Conservation (phyloP, 2,329 filamentous ascomycete species). For the Coniochaeta prunicola region DNA sequence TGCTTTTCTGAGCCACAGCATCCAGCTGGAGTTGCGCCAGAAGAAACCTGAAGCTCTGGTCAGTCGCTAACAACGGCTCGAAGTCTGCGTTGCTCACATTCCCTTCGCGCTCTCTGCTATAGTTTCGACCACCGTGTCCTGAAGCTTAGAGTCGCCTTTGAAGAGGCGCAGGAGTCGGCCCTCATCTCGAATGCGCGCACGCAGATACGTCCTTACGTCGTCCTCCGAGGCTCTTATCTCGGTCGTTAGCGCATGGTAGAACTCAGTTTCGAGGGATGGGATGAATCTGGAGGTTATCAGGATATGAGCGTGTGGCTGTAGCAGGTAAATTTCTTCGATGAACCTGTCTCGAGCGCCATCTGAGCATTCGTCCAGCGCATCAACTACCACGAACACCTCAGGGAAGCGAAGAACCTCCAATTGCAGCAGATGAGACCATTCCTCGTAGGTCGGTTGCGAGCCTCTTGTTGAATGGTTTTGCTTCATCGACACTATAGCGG, state of each 20-base stretch:
- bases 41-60: slow-evolving; percentile 9
- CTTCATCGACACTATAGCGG: too few relatives aligned
- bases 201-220: slow-evolving; percentile 7
- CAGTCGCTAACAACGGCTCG: not conserved
- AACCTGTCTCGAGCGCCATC: not conserved
- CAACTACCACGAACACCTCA: slow-evolving; percentile 16
- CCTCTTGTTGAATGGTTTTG: not conserved
- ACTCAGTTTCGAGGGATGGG: slow-evolving; percentile 20
- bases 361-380: slow-evolving; percentile 19
- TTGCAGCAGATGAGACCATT: not conserved
- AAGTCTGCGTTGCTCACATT: too few relatives aligned
- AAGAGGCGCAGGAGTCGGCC: too few relatives aligned
- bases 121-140: too few relatives aligned
- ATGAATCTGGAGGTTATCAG: slow-evolving; percentile 27
- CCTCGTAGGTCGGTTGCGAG: slow-evolving; percentile 8
- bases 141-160: too few relatives aligned
- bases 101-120: too few relatives aligned
- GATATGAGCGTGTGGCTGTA: slow-evolving; percentile 5
- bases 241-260: not conserved
- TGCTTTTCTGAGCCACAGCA: not conserved
- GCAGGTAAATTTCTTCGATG: not conserved
- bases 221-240: slow-evolving; percentile 7
- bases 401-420: slow-evolving; percentile 11
- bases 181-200: slow-evolving; percentile 3
- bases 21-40: slow-evolving; percentile 5